Conservation (phyloP, 495 filamentous ascomycete species). For the Saxispiralis lemnorum region DNA sequence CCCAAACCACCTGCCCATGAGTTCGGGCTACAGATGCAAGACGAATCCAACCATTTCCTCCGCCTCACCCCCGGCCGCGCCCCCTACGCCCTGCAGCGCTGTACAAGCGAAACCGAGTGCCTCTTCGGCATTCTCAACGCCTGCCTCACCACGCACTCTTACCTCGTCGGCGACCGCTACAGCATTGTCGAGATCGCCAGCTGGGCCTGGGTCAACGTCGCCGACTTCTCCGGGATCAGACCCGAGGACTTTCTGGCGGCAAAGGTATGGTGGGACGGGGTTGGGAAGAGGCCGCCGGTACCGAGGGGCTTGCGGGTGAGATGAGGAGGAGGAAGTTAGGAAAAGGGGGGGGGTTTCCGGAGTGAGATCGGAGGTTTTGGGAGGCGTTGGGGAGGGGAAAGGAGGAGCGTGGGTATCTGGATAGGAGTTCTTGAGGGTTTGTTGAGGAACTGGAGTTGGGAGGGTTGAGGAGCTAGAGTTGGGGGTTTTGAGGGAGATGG, state of each 20-base stretch:
- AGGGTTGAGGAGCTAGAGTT: too few species aligned
- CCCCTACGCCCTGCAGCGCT: constrained; percentile 22
- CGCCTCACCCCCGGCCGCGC: constrained; percentile 21
- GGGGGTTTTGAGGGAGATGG: too few species aligned
- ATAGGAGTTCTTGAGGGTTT: constrained; percentile 4
- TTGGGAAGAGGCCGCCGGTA: constrained; percentile 20
- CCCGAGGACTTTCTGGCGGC: constrained; percentile 21
- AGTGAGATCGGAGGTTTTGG: constrained; percentile 15
- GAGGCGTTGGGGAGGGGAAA: constrained; percentile 19
- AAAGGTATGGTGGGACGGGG: constrained; percentile 20
- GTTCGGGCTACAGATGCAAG: constrained; percentile 22
- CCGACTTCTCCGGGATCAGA: constrained; percentile 17
- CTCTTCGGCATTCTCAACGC: constrained; percentile 23
- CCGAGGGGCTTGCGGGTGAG: constrained; percentile 17
- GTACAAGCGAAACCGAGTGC: constrained; percentile 24
- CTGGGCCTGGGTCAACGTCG: constrained; percentile 22
- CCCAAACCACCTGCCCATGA: too few species aligned
- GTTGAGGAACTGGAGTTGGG: too few species aligned
- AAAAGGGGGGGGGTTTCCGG: too few species aligned
- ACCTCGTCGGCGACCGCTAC: constrained; percentile 25
- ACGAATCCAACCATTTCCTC: constrained; percentile 25
- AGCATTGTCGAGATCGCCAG: constrained; percentile 23
- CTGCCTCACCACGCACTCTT: constrained; percentile 19
- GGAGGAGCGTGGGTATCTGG: constrained; percentile 23
- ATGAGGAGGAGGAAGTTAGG: constrained; percentile 21